Evolutionary conservation across 129 eudicot species (phyloP).

Genomic region (Pulicaria dysenterica): DNA sequence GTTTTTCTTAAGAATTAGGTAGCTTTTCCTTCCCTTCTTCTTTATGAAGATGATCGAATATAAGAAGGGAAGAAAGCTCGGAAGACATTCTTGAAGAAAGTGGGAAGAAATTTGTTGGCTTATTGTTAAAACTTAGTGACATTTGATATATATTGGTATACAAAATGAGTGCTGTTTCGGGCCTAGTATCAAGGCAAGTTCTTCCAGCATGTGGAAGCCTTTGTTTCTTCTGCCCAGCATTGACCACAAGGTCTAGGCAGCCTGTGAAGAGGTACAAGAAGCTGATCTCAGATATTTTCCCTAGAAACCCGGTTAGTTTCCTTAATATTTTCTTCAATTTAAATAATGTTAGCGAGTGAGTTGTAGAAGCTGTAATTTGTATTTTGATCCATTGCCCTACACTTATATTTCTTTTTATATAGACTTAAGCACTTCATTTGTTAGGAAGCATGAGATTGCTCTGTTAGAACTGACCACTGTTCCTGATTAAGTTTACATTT

Average conservation of each 20-base stretch:
- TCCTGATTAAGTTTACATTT: slow-evolving; percentile 13
- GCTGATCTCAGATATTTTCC: slow-evolving; percentile 89
- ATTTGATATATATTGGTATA: slow-evolving; percentile 21
- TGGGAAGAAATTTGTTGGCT: slow-evolving; percentile 23
- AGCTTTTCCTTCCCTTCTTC: slow-evolving; percentile 58
- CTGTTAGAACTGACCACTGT: background rate
- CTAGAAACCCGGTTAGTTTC: slow-evolving; percentile 70
- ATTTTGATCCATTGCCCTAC: background rate
- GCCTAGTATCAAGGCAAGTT: slow-evolving; percentile 87
- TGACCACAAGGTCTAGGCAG: slow-evolving; percentile 92
- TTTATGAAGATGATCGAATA: slow-evolving; percentile 26
- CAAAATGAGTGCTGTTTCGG: slow-evolving; percentile 77
- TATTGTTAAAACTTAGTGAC: slow-evolving; percentile 18
- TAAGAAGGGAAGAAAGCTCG: slow-evolving; percentile 59
- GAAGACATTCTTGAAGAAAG: slow-evolving; percentile 22
- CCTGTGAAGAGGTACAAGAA: slow-evolving; percentile 99
- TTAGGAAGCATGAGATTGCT: too few relatives aligned
- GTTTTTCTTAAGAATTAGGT: slow-evolving; percentile 22
- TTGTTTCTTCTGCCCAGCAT: slow-evolving; percentile 83
- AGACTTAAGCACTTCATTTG: background rate
- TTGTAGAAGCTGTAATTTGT: slow-evolving; percentile 5
- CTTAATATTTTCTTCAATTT: background rate
- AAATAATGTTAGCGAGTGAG: slow-evolving; percentile 3
- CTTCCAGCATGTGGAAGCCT: slow-evolving; percentile 83
- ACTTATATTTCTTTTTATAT: background rate